These are phyloP conservation scores for Pholiota molesta DNA, from an alignment of 768 basidiomycete genomes.

Conservation along the genomic window DNA sequence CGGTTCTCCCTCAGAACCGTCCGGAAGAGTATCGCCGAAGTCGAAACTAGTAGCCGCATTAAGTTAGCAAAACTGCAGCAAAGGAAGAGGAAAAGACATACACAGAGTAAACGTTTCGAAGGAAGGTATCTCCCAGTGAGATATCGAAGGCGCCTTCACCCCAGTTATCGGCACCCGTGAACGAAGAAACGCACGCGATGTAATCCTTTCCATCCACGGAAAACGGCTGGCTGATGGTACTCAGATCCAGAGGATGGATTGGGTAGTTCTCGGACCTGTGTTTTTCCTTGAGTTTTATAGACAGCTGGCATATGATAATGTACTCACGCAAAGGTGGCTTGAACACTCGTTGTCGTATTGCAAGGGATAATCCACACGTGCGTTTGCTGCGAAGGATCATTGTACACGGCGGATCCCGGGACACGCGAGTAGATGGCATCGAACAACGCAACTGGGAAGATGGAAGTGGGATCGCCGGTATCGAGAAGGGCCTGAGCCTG, in stretches of 20 bases:
- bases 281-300: not conserved
- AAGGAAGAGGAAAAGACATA: conserved; percentile 22
- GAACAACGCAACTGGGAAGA: conserved; percentile 34
- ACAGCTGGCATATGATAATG: conserved; percentile 20
- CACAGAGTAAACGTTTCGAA: conserved; percentile 50
- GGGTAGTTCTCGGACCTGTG: conserved; percentile 34
- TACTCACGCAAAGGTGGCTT: conserved; percentile 42
- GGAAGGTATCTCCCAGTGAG: conserved; percentile 46
- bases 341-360: conserved; percentile 33
- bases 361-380: conserved; percentile 43
- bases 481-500: conserved; percentile 42
- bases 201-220: conserved; percentile 31
- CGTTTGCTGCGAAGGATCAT: conserved; percentile 18
- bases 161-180: conserved; percentile 30
- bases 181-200: conserved; percentile 41
- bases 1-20: conserved; percentile 28
- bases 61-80: not conserved
- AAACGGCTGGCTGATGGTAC: conserved; percentile 28
- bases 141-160: conserved; percentile 35
- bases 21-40: conserved; percentile 36
- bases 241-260: conserved; percentile 49
- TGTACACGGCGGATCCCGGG: conserved; percentile 34
- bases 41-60: conserved; percentile 34
- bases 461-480: conserved; percentile 43
- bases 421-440: conserved; percentile 43